Evolutionary conservation across 305 asterid genomes (phyloP), one percentile per base, ranked within the genome.

Genomic region (Fraxinus floribunda): DNA sequence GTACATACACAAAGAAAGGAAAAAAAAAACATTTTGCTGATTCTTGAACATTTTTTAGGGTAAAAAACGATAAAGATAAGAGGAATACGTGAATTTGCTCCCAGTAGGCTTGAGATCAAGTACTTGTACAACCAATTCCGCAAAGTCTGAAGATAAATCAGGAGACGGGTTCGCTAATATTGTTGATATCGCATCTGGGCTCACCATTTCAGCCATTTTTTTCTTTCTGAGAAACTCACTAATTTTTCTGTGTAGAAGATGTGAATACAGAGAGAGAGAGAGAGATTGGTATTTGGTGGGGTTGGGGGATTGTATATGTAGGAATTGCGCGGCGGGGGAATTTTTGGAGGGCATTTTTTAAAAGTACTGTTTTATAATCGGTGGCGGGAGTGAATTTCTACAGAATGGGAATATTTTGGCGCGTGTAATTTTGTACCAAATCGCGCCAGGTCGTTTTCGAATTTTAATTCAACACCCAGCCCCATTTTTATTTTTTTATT

Each of bases 141-240:
- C 93, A 13, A 93, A 76, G 80, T 89, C 87, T 26, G 97, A 87
- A 35, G 90, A 85, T 36, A 94, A 87, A 76, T 90, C 91, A 0
- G 97, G 95, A 29, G 90, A 93, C 0, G 99, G 98, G 87, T 94
- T 95, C 0, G 95, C 93, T 39, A 93, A 81, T 22, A 95, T 87
- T 74, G 85, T 74, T 0, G 96, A 91, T 13, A 95, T 73, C 35
- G 97, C 96, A 89, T 94, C 92, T 76, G 93, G 92, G 86, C 78
- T 94, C 76, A 90, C 89, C 62, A 74, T 7, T 75, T 84, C 87
- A 52, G 86, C 88, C 97, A 95, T 93, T 55, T 85, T 30, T 35
- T 30, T 29, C 13, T 18, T 9, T 77, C 78, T 34, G 13, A n/a
- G 2, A 66, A 11, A 26, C n/a, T 2, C 29, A 8, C 16, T 24